These are phyloP conservation scores for Aureobasidium sp. DNA, from an alignment of 2,329 filamentous ascomycete genomes.

Conservation along the genomic window DNA sequence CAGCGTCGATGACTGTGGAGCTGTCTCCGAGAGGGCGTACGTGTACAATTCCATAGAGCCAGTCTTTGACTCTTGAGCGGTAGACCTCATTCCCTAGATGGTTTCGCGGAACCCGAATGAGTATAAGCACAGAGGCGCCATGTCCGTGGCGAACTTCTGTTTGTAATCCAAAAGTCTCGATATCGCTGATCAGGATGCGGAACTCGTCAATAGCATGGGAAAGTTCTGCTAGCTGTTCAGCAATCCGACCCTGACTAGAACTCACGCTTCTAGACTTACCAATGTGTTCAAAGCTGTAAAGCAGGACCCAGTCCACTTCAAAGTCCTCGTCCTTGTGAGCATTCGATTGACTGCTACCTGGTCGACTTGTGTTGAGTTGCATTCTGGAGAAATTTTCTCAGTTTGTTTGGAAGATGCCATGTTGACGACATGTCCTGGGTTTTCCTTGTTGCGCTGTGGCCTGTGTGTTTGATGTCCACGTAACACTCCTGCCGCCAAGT, in stretches of 20 bases:
- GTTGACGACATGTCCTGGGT: neutral
- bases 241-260: no score
- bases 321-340: slow-evolving; percentile 1
- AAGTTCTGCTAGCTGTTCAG: neutral
- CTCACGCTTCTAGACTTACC: neutral
- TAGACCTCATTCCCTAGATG: slow-evolving; percentile 4
- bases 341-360: neutral
- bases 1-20: neutral
- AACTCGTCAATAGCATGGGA: slow-evolving; percentile 1
- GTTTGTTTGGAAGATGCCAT: neutral
- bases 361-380: neutral
- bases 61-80: slow-evolving; percentile 9
- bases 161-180: neutral
- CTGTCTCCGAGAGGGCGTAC: neutral
- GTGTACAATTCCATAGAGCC: neutral
- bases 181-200: neutral
- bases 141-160: slow-evolving; percentile 5
- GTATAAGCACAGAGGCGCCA: neutral
- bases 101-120: neutral
- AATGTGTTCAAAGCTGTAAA: neutral
- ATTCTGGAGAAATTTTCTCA: neutral
- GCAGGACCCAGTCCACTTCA: neutral
- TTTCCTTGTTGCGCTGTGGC: neutral
- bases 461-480: neutral
- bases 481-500: slow-evolving; percentile 10